Conservation (phyloP, 2,329 filamentous ascomycete genomes). For the Colletotrichum sp. region DNA sequence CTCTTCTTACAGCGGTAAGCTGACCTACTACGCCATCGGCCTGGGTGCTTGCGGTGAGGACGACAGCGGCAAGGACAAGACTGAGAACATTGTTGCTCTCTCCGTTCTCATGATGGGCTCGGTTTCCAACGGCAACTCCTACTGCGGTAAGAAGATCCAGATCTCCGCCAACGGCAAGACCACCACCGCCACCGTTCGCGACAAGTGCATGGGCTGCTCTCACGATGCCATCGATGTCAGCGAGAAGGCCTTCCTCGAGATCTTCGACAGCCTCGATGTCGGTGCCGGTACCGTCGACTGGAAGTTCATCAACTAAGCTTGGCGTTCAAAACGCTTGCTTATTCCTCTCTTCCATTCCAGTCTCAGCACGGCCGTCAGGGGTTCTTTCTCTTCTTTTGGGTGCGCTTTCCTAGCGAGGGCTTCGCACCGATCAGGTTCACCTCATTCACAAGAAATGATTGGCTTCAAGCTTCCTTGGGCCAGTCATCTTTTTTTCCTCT, state of each 20-base stretch:
- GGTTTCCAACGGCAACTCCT: constrained; percentile 69
- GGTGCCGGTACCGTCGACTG: constrained; percentile 50
- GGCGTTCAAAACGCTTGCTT: not conserved
- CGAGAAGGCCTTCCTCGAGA: constrained; percentile 57
- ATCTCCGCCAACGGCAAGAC: constrained; percentile 66
- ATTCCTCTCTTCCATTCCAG: not conserved
- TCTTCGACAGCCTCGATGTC: constrained; percentile 50
- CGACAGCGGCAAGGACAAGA: constrained; percentile 59
- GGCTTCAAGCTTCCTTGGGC: not conserved
- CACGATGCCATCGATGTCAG: constrained; percentile 64
- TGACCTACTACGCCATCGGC: constrained; percentile 77
- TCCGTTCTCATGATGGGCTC: constrained; percentile 67
- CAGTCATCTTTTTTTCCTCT: not conserved
- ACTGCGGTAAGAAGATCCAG: constrained; percentile 73
- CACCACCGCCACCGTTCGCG: constrained; percentile 64
- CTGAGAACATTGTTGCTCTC: constrained; percentile 72
- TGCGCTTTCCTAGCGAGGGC: not conserved
- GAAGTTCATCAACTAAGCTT: constrained; percentile 47
- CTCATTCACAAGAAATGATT: not conserved
- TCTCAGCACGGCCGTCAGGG: not conserved
- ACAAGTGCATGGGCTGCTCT: constrained; percentile 78
- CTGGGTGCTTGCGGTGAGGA: constrained; percentile 71
- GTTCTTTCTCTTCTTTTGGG: not conserved
- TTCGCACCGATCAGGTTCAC: not conserved
- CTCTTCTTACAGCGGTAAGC: constrained; percentile 60